phyloP scores from a whole-genome alignment of 805 yeast species.

The Sugiyamaella qingdaonensis region DNA sequence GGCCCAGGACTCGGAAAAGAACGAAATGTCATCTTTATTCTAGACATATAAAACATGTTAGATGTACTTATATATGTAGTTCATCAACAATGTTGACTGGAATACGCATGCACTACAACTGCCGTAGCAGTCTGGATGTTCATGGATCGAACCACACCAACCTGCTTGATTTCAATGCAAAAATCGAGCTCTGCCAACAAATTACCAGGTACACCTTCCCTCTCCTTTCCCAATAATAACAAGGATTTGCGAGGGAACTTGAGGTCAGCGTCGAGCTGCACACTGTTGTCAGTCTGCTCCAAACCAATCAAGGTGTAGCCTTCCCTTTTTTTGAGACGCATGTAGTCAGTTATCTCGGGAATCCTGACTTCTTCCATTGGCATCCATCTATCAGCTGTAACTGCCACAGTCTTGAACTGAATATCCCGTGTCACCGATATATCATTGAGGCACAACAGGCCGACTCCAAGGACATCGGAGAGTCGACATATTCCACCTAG shows the following conservation, averaged over 20 bases:
- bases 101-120: slow-evolving; percentile 86
- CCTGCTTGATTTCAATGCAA: slow-evolving; percentile 88
- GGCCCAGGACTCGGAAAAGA: not conserved
- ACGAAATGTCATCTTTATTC: not conserved
- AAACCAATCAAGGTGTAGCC: slow-evolving; percentile 87
- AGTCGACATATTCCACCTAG: slow-evolving; percentile 91
- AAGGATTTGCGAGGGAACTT: slow-evolving; percentile 76
- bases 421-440: slow-evolving; percentile 54
- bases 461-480: slow-evolving; percentile 90
- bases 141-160: slow-evolving; percentile 91
- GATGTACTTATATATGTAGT: not conserved
- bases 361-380: slow-evolving; percentile 77
- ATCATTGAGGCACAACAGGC: slow-evolving; percentile 72
- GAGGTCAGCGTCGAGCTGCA: slow-evolving; percentile 57
- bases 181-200: slow-evolving; percentile 74
- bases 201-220: slow-evolving; percentile 88
- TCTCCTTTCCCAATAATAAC: slow-evolving; percentile 77
- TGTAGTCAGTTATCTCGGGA: slow-evolving; percentile 49
- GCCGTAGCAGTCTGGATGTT: slow-evolving; percentile 97
- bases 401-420: slow-evolving; percentile 83
- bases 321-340: slow-evolving; percentile 57
- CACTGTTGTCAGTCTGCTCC: slow-evolving; percentile 90
- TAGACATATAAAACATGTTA: not conserved
- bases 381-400: slow-evolving; percentile 95
- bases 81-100: slow-evolving; percentile 53